Evolutionary conservation across 1,284 basidiomycete species (phyloP).

Genomic region (Leccinum discolor): DNA sequence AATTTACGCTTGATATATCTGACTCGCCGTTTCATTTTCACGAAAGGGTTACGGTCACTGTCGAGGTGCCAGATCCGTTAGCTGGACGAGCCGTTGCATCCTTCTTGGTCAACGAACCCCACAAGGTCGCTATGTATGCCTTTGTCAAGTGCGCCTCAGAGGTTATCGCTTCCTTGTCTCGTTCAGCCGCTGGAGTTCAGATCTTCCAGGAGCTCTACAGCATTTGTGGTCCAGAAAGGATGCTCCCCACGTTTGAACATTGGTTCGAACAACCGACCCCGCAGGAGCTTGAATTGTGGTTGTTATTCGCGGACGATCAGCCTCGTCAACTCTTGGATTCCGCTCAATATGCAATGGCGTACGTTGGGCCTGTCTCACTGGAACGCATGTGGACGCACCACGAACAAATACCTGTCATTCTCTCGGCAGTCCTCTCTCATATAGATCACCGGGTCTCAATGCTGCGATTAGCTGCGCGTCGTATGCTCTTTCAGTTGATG

Average conservation of each 20-base stretch:
- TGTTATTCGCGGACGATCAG: constrained; percentile 70
- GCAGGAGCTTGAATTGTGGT: constrained; percentile 73
- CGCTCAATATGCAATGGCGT: constrained; percentile 88
- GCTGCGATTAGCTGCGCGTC: constrained; percentile 70
- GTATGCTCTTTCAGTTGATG: constrained; percentile 79
- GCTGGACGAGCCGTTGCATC: constrained; percentile 84
- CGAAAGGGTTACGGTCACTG: constrained; percentile 79
- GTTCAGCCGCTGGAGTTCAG: constrained; percentile 71
- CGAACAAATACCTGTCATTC: constrained; percentile 70
- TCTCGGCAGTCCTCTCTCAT: constrained; percentile 85
- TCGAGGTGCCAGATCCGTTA: constrained; percentile 66
- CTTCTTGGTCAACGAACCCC: constrained; percentile 87
- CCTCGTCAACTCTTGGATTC: constrained; percentile 71
- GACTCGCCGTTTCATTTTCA: constrained; percentile 28
- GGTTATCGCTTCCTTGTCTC: constrained; percentile 84
- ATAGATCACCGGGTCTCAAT: constrained; percentile 77
- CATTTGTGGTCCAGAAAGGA: constrained; percentile 83
- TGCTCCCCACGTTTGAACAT: constrained; percentile 77
- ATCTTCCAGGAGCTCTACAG: constrained; percentile 86
- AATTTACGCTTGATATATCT: constrained; percentile 13
- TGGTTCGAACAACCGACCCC: constrained; percentile 67
- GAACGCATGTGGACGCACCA: constrained; percentile 79
- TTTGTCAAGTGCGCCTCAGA: constrained; percentile 83
- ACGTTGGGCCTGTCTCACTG: constrained; percentile 82
- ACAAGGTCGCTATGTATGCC: constrained; percentile 77